Evolutionary conservation across 108 stramenopile species (phyloP), one percentile per base, ranked within the genome.

Genomic region (Cyclotella atomus): DNA sequence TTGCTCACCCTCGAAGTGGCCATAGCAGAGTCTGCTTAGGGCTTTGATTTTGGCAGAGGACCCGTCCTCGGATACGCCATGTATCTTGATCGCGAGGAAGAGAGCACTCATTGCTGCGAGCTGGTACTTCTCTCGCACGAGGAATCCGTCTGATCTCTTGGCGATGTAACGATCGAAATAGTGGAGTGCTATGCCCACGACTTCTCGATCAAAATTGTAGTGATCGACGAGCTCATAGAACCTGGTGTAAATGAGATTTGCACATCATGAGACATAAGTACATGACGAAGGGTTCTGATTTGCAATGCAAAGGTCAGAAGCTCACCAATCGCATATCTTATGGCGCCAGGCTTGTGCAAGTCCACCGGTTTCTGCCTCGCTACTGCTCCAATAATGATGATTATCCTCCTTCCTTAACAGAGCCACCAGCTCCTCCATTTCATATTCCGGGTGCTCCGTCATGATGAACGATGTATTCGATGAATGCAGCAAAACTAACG

Each of bases 11-110:
- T 67, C 66, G 35, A 52, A 67, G 53, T 46, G 43, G 7, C 66
- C 66, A 21, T 21, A 67, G 21, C 29, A 53, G 24, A 67, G 32
- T 2, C 41, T 19, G 7, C 28, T 9, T 1, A 67, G 50, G 5
- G 50, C 45, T 50, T 34, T 53, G 30, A 2, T 29, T 20, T 9
- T 65, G 2, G 21, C 2, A 12, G 50, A 30, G 50, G 19, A 38
- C 1, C 44, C 36, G 12, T 80, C 56, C 21, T 82, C 85, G 28
- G 70, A 73, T 41, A 79, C 75, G 10, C 81, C 85, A 54, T 90
- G 89, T 8, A 88, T 38, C 62, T 90, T 90, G 67, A 90, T 77
- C 20, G 89, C 87, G 16, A 87, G 84, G 52, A 84, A 90, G 55
- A 90, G 82, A 9, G 75, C 79, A 23, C 87, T 76, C 8, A 86